phyloP scores from a whole-genome alignment of 306 rosid species.

The Pyrus bretschneideri region DNA sequence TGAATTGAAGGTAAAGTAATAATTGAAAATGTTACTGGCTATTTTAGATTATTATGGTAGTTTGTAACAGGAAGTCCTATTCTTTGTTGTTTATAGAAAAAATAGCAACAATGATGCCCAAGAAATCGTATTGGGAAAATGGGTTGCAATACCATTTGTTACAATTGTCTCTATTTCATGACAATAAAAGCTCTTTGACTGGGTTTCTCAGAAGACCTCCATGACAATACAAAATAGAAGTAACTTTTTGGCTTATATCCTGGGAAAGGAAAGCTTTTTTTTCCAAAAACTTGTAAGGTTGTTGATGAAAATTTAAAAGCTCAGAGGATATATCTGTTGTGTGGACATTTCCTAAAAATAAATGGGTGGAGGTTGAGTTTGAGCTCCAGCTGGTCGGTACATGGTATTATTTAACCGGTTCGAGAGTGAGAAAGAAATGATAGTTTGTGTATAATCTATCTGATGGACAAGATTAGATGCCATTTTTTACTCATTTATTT shows the following conservation, averaged over 20 bases:
- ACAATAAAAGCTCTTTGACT: background rate
- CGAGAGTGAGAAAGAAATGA: background rate
- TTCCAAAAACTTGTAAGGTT: background rate
- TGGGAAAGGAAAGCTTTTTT: background rate
- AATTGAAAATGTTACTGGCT: background rate
- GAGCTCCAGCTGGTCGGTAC: background rate
- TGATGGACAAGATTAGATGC: background rate
- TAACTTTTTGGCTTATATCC: background rate
- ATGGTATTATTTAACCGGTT: background rate
- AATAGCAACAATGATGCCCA: background rate
- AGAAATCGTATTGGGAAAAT: background rate
- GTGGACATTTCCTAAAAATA: background rate
- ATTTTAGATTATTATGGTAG: background rate
- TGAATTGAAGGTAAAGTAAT: constrained; percentile 64
- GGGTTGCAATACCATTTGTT: background rate
- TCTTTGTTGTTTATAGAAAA: background rate
- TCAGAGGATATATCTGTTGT: background rate
- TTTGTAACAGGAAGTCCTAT: background rate
- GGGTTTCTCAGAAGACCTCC: background rate
- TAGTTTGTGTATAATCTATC: background rate
- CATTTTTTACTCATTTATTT: background rate
- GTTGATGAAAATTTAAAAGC: background rate
- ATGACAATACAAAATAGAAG: background rate
- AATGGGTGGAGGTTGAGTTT: background rate
- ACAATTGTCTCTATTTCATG: background rate